A percentile compares a stretch with the other conserved stretches of the same genome.
Conservation (phyloP, 495 filamentous ascomycete species). For the Podospora fimiseda region DNA sequence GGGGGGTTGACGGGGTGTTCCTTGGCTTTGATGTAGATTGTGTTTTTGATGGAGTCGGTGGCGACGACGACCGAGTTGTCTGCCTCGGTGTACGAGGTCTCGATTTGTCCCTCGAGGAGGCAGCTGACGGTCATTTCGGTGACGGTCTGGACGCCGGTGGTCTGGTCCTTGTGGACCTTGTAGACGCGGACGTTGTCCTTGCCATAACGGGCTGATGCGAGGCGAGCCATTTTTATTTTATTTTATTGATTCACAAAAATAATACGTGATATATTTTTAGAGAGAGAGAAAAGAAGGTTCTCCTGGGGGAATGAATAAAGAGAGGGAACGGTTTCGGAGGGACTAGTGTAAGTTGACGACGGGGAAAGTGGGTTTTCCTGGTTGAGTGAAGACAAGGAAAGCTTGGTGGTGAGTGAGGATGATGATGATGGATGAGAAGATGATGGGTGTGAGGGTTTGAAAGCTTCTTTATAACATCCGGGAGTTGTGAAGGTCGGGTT, state of each 20-base stretch:
- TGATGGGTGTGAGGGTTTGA: neutral
- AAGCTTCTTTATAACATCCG: slow-evolving; percentile 1
- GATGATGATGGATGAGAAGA: too few relatives aligned
- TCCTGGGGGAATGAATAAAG: too few relatives aligned
- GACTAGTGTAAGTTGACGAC: neutral
- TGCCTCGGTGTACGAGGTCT: slow-evolving; percentile 84
- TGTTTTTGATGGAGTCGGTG: slow-evolving; percentile 98
- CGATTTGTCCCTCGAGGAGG: slow-evolving; percentile 84
- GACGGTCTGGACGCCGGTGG: slow-evolving; percentile 71
- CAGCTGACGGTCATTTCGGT: slow-evolving; percentile 93
- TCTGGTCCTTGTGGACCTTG: slow-evolving; percentile 78
- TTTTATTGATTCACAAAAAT: neutral
- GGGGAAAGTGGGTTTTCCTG: slow-evolving; percentile 1
- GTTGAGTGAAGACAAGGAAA: slow-evolving; percentile 3
- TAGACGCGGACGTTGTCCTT: slow-evolving; percentile 98
- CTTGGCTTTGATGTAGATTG: slow-evolving; percentile 88
- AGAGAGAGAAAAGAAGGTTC: too few relatives aligned
- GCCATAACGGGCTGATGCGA: slow-evolving; percentile 76
- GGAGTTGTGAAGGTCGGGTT: neutral
- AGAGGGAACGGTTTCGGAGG: neutral
- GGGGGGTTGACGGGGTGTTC: slow-evolving; percentile 89
- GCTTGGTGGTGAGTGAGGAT: too few relatives aligned
- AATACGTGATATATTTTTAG: too few relatives aligned
- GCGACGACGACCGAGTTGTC: slow-evolving; percentile 95
- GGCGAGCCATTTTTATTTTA: slow-evolving; percentile 43